phyloP scores from a whole-genome alignment of 306 rosid genomes.

The Boehmeria nivea region DNA sequence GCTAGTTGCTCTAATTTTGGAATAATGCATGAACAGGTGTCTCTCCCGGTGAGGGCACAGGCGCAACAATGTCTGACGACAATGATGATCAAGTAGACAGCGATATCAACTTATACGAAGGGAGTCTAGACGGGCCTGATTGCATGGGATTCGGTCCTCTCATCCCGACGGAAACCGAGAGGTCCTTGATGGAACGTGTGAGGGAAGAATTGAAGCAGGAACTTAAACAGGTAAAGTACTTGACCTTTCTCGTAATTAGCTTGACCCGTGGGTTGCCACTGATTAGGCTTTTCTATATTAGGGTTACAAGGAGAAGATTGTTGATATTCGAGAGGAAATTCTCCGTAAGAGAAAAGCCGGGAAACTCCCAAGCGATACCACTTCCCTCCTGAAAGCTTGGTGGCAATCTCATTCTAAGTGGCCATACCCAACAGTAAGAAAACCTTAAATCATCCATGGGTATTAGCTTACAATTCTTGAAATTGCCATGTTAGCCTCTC shows the following conservation, averaged over 20 bases:
- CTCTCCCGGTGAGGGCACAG: slow-evolving; percentile 79
- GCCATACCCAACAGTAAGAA: slow-evolving; percentile 96
- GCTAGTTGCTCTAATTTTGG: neutral
- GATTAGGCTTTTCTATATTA: no score
- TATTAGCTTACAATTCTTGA: neutral
- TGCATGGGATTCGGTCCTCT: slow-evolving; percentile 83
- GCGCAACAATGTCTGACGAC: slow-evolving; percentile 88
- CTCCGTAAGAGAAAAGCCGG: slow-evolving; percentile 97
- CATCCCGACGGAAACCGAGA: slow-evolving; percentile 82
- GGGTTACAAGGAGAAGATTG: slow-evolving; percentile 94
- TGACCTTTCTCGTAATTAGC: neutral
- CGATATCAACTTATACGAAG: slow-evolving; percentile 62
- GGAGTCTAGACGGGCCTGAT: slow-evolving; percentile 60
- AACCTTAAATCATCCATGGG: neutral
- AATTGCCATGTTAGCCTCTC: no score
- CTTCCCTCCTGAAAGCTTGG: slow-evolving; percentile 91
- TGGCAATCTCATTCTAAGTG: slow-evolving; percentile 97
- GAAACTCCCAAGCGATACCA: slow-evolving; percentile 94
- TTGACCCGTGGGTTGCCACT: no score
- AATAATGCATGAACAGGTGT: slow-evolving; percentile 46
- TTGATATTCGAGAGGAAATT: slow-evolving; percentile 89
- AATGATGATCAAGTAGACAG: slow-evolving; percentile 79
- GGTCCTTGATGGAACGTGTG: slow-evolving; percentile 92
- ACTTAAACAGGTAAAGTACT: slow-evolving; percentile 54
- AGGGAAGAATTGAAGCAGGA: slow-evolving; percentile 83